These are phyloP conservation scores for Fusarium albosuccineum DNA, from an alignment of 2,329 filamentous ascomycete species.

Conservation along the genomic window DNA sequence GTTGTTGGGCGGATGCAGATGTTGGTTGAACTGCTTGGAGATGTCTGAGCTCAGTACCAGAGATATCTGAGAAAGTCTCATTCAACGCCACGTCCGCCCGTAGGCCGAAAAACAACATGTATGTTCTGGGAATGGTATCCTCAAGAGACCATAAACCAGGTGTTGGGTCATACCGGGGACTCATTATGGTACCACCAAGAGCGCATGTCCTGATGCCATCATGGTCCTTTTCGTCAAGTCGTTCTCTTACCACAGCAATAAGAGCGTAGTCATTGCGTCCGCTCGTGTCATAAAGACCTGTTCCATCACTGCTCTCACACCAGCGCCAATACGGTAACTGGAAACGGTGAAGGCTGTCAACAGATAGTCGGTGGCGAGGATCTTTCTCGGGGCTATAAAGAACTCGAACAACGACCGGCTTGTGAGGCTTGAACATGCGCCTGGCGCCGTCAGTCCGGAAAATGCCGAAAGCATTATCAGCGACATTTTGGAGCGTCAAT, in stretches of 20 bases:
- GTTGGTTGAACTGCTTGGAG: no score
- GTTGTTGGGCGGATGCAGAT: no score
- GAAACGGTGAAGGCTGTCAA: not conserved
- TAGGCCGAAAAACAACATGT: not conserved
- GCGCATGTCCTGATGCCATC: not conserved
- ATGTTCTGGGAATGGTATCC: not conserved
- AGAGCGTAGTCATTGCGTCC: not conserved
- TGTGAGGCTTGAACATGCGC: not conserved
- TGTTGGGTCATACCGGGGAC: not conserved
- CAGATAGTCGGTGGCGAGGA: not conserved
- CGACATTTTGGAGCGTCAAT: not conserved
- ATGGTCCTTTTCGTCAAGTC: not conserved
- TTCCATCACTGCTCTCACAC: not conserved
- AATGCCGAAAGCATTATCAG: not conserved
- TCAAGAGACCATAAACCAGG: not conserved
- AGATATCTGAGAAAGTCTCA: no score
- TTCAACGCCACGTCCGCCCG: no score
- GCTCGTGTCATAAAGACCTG: not conserved
- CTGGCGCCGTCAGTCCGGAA: not conserved
- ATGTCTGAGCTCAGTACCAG: no score
- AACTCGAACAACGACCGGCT: not conserved
- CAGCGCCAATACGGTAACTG: not conserved
- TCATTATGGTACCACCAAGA: not conserved
- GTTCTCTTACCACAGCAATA: not conserved
- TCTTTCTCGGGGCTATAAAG: not conserved